Conservation (phyloP, 768 basidiomycete genomes). For the Phanerochaete carnosa region DNA sequence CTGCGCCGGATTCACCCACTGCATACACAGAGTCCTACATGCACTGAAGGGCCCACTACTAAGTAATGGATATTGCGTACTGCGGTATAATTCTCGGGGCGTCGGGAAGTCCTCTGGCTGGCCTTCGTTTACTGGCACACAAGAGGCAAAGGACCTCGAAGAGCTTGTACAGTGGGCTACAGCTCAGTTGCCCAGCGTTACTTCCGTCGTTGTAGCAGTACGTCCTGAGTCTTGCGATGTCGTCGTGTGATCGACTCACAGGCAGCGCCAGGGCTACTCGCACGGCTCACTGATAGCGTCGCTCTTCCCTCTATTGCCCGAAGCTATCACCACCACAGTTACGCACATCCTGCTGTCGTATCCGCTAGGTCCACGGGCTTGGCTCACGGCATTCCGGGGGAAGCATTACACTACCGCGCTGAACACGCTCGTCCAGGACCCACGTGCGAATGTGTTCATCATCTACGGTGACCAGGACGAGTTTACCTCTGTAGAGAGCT, state of each 20-base stretch:
- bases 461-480: conserved; percentile 69
- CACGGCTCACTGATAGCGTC: conserved; percentile 75
- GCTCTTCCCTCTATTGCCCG: conserved; percentile 51
- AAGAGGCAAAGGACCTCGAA: conserved; percentile 68
- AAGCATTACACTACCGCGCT: conserved; percentile 51
- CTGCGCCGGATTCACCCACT: not conserved
- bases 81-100: conserved; percentile 76
- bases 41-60: conserved; percentile 41
- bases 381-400: conserved; percentile 68
- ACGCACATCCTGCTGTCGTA: conserved; percentile 75
- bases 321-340: conserved; percentile 40
- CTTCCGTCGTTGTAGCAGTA: conserved; percentile 59
- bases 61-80: conserved; percentile 48
- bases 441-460: conserved; percentile 51
- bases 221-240: conserved; percentile 20
- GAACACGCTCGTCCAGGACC: conserved; percentile 43
- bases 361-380: conserved; percentile 62
- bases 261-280: conserved; percentile 69
- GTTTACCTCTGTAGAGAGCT: conserved; percentile 57
- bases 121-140: conserved; percentile 67
- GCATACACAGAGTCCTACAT: conserved; percentile 42
- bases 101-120: conserved; percentile 73
- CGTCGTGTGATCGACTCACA: not conserved
- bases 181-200: conserved; percentile 37
- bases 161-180: conserved; percentile 58